A percentile compares a stretch with the other conserved stretches of the same genome.
phyloP scores from a whole-genome alignment of 2,329 filamentous ascomycete species.

The Geosmithia morbida region DNA sequence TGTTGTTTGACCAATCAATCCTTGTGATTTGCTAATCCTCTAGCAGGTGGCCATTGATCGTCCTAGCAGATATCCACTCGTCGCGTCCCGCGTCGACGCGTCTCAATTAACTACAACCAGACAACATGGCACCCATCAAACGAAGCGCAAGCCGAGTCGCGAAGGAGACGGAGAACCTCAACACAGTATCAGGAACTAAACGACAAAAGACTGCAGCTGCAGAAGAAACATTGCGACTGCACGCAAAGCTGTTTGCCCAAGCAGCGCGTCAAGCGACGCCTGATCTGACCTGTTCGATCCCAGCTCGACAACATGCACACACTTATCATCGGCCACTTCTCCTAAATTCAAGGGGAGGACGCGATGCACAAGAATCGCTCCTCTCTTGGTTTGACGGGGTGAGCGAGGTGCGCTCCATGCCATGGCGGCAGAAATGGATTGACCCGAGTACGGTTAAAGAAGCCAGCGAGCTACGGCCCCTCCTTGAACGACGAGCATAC shows the following conservation, averaged over 20 bases:
- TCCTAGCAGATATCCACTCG: not conserved
- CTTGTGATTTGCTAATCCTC: too few relatives aligned
- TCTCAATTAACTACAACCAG: not conserved
- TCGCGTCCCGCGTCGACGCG: not conserved
- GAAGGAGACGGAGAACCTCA: not conserved
- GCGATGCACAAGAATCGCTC: conserved; percentile 19
- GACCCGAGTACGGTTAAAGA: conserved; percentile 19
- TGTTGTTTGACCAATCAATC: too few relatives aligned
- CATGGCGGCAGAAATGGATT: conserved; percentile 45
- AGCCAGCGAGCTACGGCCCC: conserved; percentile 19
- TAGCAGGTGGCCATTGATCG: conserved; percentile 5
- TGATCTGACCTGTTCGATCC: conserved; percentile 1
- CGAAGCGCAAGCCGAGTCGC: not conserved
- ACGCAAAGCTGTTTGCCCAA: not conserved
- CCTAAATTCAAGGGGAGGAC: conserved; percentile 17
- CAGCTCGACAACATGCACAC: conserved; percentile 1
- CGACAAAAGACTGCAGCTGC: not conserved
- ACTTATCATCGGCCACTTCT: conserved; percentile 35
- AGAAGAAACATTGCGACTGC: not conserved
- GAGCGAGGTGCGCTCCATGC: conserved; percentile 34
- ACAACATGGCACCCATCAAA: not conserved
- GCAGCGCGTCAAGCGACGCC: not conserved
- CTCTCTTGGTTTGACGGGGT: conserved; percentile 37
- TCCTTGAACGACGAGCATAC: conserved; percentile 41
- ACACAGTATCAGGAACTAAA: not conserved